Base-by-base conservation (phyloP, 179 eudicot species). In the Silene noctiflora region DNA sequence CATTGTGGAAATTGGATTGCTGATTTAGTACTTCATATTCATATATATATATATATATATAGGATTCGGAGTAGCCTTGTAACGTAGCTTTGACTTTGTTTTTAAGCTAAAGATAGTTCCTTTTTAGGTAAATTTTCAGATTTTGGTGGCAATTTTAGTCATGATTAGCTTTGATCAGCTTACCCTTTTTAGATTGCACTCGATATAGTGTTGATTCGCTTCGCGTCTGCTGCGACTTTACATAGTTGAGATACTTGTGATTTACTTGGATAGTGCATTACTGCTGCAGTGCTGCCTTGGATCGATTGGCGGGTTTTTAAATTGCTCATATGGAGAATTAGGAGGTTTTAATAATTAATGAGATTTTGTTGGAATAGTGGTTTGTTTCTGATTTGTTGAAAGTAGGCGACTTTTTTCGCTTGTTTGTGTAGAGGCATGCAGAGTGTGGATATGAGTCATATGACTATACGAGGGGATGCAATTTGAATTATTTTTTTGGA, bases 1-100 rank as follows among this genome's bases (percentile, higher is more conserved):
- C 66, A 61, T 61, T 22, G n/a, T 61, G 29, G 64, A 61, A 7
- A 61, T 61, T 61, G 66, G 66, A 7, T 61, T 8, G 66, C 25
- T 61, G 63, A 39, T 7, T 39, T 8, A 39, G 10, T 39, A 39
- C 58, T 14, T 14, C 58, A 13, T 53, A n/a, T n/a, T n/a, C n/a
- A n/a, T n/a, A n/a, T n/a, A n/a, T n/a, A n/a, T n/a, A n/a, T n/a
- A 48, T 48, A 4, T 35, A 53, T 53, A 39, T 39, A 53, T 53
- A 53, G 58, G 58, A 53, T 55, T 55, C 17, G 59, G 8, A 55
- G 20, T 55, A 55, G 58, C 58, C 4, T 53, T 53, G 58, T 53
- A 53, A 14, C n/a, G 19, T 53, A 53, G 19, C 29, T 64, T 16
- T 65, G 20, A 65, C 35, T 65, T 27, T 31, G 9, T 4, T 10